Evolutionary conservation across 1,284 basidiomycete species (phyloP), one percentile per base, ranked within the genome.

Genomic region (Ceratobasidium sp.): DNA sequence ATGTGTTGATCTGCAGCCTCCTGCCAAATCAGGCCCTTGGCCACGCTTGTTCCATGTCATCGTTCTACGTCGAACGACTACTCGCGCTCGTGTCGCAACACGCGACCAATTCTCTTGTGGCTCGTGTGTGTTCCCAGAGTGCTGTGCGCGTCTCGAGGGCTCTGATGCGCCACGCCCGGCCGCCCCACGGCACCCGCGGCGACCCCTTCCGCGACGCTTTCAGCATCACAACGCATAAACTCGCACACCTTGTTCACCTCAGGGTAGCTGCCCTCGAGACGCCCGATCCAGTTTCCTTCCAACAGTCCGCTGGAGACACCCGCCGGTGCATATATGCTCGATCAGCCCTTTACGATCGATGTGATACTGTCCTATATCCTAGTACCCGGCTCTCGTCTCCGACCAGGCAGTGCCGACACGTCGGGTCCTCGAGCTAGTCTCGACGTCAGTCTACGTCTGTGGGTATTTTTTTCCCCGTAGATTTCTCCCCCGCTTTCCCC

Each of bases 61-160:
- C 16, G 16, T 69, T 69, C 65, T 46, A 69, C 51, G 29, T 66
- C 64, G 64, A 66, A 63, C 39, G 39, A 66, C 62, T 22, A 6
- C 13, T 66, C 64, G 64, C 64, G 64, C 31, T 66, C 64, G 24
- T 53, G 29, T 66, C 64, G 46, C 64, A 41, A 24, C 43, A 43
- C 61, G 39, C 41, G 39, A 49, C 64, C 19, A 14, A 24, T 16
- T 53, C 27, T 29, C 16, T 29, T 34, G 13, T 3, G 14, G 16
- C 14, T 27, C n/a, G 46, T 53, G 27, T 24, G 27, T 14, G 27
- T 61, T 61, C 58, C 4, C 29, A 31, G 27, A 63, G 6, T 19
- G 46, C 62, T 48, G 41, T 49, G 43, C 62, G 13, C 1, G 49
- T 4, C 49, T 19, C 49, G 22, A 34, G 31, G 31, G 31, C 49